phyloP scores from a whole-genome alignment of 192 early-diverging fungal species.

The Funneliformis geosporum region DNA sequence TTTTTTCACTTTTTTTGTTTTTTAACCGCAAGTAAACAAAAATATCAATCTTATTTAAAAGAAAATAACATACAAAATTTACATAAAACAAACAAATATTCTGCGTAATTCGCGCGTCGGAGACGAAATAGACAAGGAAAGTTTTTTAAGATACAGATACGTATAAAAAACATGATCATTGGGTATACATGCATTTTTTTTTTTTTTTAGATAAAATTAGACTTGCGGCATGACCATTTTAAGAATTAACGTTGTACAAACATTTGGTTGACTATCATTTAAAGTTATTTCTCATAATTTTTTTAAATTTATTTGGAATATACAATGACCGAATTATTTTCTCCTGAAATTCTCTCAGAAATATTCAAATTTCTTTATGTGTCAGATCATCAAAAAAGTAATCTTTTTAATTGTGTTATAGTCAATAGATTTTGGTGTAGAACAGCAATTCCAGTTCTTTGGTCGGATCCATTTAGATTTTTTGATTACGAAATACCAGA shows the following conservation, averaged over 20 bases:
- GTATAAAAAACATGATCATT: too few species aligned
- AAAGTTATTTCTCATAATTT: too few species aligned
- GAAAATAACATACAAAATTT: too few species aligned
- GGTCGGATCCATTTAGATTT: background rate
- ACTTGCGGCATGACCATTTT: background rate
- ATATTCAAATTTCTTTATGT: background rate
- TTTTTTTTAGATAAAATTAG: too few species aligned
- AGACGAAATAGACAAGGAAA: too few species aligned
- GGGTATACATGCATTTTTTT: too few species aligned
- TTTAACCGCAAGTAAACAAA: too few species aligned
- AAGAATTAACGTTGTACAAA: background rate
- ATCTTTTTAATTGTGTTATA: background rate
- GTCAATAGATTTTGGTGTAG: constrained; percentile 2
- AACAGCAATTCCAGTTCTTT: background rate
- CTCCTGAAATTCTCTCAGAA: background rate
- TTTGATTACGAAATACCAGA: background rate
- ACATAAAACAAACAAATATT: too few species aligned
- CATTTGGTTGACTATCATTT: background rate
- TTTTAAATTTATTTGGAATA: background rate
- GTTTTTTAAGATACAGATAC: too few species aligned
- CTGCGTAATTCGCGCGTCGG: too few species aligned
- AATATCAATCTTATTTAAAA: too few species aligned
- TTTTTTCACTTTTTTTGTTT: too few species aligned
- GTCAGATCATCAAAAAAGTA: background rate
- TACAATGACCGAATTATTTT: background rate